Percentiles rank a stretch among this genome's conserved stretches.
Conservation (phyloP, 2,329 filamentous ascomycete species). For the Ophiognomonia clavigignenti-juglandacearum region DNA sequence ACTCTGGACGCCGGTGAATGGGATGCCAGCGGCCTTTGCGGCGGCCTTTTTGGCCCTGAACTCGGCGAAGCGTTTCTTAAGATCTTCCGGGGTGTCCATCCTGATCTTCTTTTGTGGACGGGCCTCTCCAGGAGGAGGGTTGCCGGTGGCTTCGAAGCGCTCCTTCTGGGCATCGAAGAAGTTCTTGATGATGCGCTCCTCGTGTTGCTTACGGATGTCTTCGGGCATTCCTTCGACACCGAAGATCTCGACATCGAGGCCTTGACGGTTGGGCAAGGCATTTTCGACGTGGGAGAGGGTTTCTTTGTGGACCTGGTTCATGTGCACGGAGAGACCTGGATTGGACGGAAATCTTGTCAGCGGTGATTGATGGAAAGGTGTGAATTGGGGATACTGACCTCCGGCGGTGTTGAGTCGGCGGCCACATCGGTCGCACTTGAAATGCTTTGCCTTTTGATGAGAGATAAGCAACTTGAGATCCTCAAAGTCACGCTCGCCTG, state of each 20-base stretch:
- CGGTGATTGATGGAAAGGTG: too few relatives aligned
- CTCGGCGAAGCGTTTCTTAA: slow-evolving; percentile 76
- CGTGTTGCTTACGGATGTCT: slow-evolving; percentile 76
- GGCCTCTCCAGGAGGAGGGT: slow-evolving; percentile 65
- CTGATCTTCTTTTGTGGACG: slow-evolving; percentile 67
- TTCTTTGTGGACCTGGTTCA: slow-evolving; percentile 99
- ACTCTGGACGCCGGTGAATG: slow-evolving; percentile 46
- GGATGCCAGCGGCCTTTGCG: slow-evolving; percentile 44
- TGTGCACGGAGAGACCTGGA: slow-evolving; percentile 85
- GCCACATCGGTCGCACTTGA: slow-evolving; percentile 90
- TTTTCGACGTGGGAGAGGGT: slow-evolving; percentile 84
- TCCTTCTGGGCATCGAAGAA: slow-evolving; percentile 85
- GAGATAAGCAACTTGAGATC: slow-evolving; percentile 94
- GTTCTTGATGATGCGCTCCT: slow-evolving; percentile 77
- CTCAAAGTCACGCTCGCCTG: slow-evolving; percentile 91
- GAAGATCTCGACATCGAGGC: slow-evolving; percentile 91
- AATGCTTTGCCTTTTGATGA: slow-evolving; percentile 99
- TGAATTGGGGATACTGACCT: slow-evolving; percentile 59
- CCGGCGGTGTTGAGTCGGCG: slow-evolving; percentile 89
- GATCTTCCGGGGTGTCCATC: slow-evolving; percentile 68
- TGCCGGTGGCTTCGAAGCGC: slow-evolving; percentile 75
- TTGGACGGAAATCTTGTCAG: slow-evolving; percentile 6
- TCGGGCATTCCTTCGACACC: slow-evolving; percentile 96
- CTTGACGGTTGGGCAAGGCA: slow-evolving; percentile 78
- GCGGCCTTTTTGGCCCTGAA: slow-evolving; percentile 66